Base-by-base conservation (phyloP, 768 basidiomycete genomes). In the Leccinum disarticulatum region DNA sequence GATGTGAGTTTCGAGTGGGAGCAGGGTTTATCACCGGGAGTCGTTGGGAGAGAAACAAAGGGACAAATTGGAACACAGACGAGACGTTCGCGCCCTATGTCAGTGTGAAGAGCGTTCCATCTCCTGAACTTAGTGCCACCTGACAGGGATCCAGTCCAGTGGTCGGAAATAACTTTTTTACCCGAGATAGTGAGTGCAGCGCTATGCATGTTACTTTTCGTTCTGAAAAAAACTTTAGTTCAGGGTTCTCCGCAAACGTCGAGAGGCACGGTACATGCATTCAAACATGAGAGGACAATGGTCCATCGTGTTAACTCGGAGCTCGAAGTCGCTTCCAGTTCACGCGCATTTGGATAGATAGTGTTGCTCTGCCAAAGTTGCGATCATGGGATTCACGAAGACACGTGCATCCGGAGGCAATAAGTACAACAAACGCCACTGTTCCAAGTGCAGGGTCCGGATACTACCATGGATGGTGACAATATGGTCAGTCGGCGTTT, bases 291-390 rank as follows among this genome's bases (percentile, higher is more conserved):
- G 22, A 22, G 22, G 22, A 22, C 22, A 22, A 22, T 22, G 22
- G 22, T 22, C 22, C 22, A 22, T 22, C 22, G 22, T 22, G 22
- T 22, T 22, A 22, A 22, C n/a, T n/a, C n/a, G n/a, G 22, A 22
- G 22, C 22, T 22, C 22, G 1, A 22, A 22, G 22, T 22, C 22
- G 22, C 22, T 22, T 22, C 22, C 22, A 22, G n/a, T n/a, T n/a
- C 83, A 56, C 85, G 95, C 9, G 2, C 9, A 3, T 9, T 14
- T 35, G 22, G 22, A 22, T 56, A 89, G 22, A 22, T 56, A 89
- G 86, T 98, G 97, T 73, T 88, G 92, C 11, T 87, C 95, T 4
- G 96, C 94, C 6, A 98, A 98, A 74, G 88, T 93, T 58, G 95
- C 84, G 25, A 90, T 98, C 67, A 87, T 91, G 62, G 93, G 93